A percentile compares a stretch with the other conserved stretches of the same genome.
These are phyloP conservation scores for Cardamine resedifolia DNA, from an alignment of 345 rosid genomes.

Conservation along the genomic window DNA sequence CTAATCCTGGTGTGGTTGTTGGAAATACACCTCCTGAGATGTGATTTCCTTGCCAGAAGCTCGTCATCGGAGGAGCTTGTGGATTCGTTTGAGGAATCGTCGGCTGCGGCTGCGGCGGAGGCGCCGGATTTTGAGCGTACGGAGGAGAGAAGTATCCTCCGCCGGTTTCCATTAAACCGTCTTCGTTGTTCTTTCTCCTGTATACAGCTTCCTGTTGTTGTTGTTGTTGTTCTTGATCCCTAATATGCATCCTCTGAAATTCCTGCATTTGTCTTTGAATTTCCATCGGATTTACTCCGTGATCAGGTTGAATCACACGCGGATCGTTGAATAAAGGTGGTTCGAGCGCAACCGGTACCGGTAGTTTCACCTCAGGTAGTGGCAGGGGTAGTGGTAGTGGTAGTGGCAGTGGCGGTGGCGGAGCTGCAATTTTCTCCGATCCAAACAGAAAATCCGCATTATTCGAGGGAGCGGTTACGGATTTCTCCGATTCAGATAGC, in stretches of 20 bases:
- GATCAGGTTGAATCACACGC: slow-evolving; percentile 46
- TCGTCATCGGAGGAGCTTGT: slow-evolving; percentile 44
- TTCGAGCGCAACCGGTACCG: slow-evolving; percentile 29
- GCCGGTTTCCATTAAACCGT: slow-evolving; percentile 24
- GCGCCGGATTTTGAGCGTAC: slow-evolving; percentile 10
- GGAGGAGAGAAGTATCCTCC: slow-evolving; percentile 47
- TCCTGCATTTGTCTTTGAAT: slow-evolving; percentile 62
- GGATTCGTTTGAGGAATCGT: slow-evolving; percentile 29
- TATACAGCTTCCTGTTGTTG: slow-evolving; percentile 51
- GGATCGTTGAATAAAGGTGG: slow-evolving; percentile 32
- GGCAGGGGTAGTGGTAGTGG: no score
- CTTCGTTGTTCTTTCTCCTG: slow-evolving; percentile 42
- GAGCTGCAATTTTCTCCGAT: slow-evolving; percentile 53
- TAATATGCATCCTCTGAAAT: slow-evolving; percentile 75
- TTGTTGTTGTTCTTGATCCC: slow-evolving; percentile 49
- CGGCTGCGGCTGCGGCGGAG: slow-evolving; percentile 15
- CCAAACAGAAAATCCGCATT: slow-evolving; percentile 81
- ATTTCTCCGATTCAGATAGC: slow-evolving; percentile 38
- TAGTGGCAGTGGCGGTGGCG: slow-evolving; percentile 36
- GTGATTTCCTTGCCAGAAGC: slow-evolving; percentile 68
- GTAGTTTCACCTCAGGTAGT: slow-evolving; percentile 34
- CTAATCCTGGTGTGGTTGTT: slow-evolving; percentile 35
- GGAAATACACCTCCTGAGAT: slow-evolving; percentile 44
- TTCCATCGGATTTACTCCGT: slow-evolving; percentile 44
- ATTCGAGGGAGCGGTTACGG: slow-evolving; percentile 34